phyloP scores from a whole-genome alignment of 2,329 filamentous ascomycete species.

The Elsinoe ampelina region DNA sequence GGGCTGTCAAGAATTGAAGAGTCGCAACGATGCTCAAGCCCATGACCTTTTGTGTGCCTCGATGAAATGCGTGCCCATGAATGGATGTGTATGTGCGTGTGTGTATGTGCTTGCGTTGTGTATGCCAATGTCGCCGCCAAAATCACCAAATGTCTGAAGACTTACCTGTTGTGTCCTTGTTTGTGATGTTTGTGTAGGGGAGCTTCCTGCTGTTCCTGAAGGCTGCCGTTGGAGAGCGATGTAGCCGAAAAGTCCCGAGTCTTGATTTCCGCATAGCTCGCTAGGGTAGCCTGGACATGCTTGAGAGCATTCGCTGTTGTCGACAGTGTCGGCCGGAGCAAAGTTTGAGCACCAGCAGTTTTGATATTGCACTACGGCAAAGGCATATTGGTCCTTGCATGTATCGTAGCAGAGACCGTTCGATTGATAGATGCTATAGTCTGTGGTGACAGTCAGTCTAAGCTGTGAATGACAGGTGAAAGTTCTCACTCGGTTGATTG shows the following conservation, averaged over 20 bases:
- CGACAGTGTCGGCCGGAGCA: slow-evolving; percentile 41
- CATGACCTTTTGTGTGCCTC: neutral
- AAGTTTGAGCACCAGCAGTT: slow-evolving; percentile 70
- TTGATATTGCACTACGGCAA: slow-evolving; percentile 56
- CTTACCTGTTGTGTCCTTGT: slow-evolving; percentile 13
- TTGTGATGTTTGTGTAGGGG: slow-evolving; percentile 22
- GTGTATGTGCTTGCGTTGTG: neutral
- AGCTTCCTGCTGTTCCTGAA: slow-evolving; percentile 46
- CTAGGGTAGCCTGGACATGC: slow-evolving; percentile 59
- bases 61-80: neutral
- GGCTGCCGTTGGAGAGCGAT: slow-evolving; percentile 46
- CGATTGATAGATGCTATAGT: slow-evolving; percentile 45
- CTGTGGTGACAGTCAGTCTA: slow-evolving; percentile 18
- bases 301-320: slow-evolving; percentile 42
- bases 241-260: slow-evolving; percentile 53
- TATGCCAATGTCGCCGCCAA: neutral
- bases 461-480: neutral
- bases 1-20: neutral
- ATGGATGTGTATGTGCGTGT: neutral
- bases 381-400: slow-evolving; percentile 52
- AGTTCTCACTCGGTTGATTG: slow-evolving; percentile 28
- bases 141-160: neutral
- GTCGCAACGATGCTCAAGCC: neutral
- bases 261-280: slow-evolving; percentile 55
- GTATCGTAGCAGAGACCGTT: slow-evolving; percentile 57